Conservation (phyloP, 75 land plant genomes). For the Larix kaempferi region DNA sequence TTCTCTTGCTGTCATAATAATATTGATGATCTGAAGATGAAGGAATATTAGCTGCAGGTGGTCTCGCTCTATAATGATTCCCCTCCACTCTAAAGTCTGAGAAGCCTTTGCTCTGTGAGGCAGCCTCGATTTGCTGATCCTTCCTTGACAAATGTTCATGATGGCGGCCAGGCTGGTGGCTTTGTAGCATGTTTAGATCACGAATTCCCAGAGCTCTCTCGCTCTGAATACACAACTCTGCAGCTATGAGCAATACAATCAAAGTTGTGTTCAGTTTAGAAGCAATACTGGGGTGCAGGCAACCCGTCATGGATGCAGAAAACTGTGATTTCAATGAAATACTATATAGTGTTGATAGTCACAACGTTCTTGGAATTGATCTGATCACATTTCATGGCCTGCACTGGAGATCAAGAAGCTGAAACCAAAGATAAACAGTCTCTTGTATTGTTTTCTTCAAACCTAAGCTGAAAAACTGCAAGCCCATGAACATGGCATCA, state of each 20-base stretch:
- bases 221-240: constrained; percentile 2
- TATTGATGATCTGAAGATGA: not conserved
- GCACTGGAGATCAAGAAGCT: not conserved
- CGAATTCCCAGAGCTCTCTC: constrained; percentile 1
- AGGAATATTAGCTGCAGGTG: not conserved
- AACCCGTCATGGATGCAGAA: not conserved
- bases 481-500: not conserved
- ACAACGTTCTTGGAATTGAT: not conserved
- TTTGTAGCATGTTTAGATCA: not conserved
- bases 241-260: constrained; percentile 7
- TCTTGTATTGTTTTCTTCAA: not conserved
- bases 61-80: not conserved
- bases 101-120: too few species aligned
- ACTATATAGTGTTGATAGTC: not conserved
- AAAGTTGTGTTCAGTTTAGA: not conserved
- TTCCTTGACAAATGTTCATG: not conserved
- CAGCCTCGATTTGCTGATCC: not conserved
- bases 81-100: not conserved
- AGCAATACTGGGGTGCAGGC: too few species aligned
- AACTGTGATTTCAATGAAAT: not conserved
- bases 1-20: not conserved
- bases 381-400: not conserved
- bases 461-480: not conserved
- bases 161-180: not conserved
- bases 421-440: not conserved